phyloP scores from a whole-genome alignment of 768 basidiomycete species.

The Dentipellis fragilis region DNA sequence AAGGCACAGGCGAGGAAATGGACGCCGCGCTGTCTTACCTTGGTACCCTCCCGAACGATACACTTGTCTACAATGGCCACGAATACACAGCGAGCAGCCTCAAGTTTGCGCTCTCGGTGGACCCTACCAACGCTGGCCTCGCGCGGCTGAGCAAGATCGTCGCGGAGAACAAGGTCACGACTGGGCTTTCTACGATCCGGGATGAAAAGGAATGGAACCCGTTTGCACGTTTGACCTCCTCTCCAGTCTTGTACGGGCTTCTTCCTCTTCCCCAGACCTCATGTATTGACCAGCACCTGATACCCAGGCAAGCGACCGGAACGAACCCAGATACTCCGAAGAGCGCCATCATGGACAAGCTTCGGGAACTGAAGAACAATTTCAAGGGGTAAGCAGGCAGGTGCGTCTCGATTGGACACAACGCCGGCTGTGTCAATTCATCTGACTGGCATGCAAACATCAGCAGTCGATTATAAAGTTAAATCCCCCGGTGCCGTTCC shows the following conservation, averaged over 20 bases:
- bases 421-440: too few relatives aligned
- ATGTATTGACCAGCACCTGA: neutral
- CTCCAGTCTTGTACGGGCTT: conserved; percentile 47
- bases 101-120: conserved; percentile 58
- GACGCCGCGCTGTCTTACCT: conserved; percentile 62
- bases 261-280: neutral
- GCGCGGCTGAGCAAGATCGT: conserved; percentile 48
- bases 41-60: conserved; percentile 65
- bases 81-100: conserved; percentile 78
- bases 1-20: conserved; percentile 78
- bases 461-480: too few relatives aligned
- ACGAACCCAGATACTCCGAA: conserved; percentile 32
- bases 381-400: conserved; percentile 46
- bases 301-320: conserved; percentile 39
- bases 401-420: neutral
- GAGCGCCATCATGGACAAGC: conserved; percentile 57
- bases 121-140: conserved; percentile 55
- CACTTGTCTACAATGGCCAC: conserved; percentile 81
- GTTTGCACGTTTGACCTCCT: conserved; percentile 73
- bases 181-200: conserved; percentile 79
- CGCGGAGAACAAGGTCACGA: conserved; percentile 50
- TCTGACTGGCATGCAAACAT: too few relatives aligned
- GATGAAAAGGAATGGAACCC: conserved; percentile 95
- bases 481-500: too few relatives aligned
- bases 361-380: conserved; percentile 80